Evolutionary conservation across 2,329 filamentous ascomycete species (phyloP).

Genomic region (Colletotrichum sp.): DNA sequence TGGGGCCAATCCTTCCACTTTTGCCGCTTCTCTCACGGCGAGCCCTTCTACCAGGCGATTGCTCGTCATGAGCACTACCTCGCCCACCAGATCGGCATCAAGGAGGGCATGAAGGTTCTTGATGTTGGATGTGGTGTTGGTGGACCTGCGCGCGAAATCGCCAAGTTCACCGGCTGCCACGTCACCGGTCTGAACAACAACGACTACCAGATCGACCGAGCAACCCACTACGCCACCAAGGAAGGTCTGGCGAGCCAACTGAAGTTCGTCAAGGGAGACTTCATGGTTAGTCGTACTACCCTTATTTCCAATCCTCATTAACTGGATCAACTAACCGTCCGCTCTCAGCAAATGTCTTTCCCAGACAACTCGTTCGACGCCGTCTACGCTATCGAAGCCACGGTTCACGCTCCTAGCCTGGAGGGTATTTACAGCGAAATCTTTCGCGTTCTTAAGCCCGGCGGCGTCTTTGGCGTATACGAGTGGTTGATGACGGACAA

Average conservation of each 20-base stretch:
- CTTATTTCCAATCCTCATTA: not conserved
- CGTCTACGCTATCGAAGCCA: constrained; percentile 94
- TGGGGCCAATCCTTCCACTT: constrained; percentile 96
- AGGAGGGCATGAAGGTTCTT: constrained; percentile 83
- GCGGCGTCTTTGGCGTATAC: constrained; percentile 90
- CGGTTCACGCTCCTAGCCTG: constrained; percentile 85
- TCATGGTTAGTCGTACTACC: constrained; percentile 70
- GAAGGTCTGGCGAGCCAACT: constrained; percentile 80
- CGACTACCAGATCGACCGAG: constrained; percentile 93
- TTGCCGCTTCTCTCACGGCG: constrained; percentile 85
- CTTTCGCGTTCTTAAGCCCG: constrained; percentile 91
- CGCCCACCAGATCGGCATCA: constrained; percentile 81
- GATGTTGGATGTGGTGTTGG: constrained; percentile 96
- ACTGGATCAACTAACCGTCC: not conserved
- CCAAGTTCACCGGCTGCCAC: constrained; percentile 87
- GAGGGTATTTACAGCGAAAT: constrained; percentile 92
- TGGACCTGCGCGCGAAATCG: constrained; percentile 91
- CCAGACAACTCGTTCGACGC: constrained; percentile 88
- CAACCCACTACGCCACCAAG: constrained; percentile 78
- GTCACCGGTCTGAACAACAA: constrained; percentile 95
- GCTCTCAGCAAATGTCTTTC: constrained; percentile 81
- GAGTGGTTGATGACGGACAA: constrained; percentile 96
- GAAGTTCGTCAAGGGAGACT: constrained; percentile 87
- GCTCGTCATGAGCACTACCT: constrained; percentile 96
- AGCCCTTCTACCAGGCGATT: constrained; percentile 86